Percentiles rank a stretch among this genome's conserved stretches.
Conservation (phyloP, 2,329 filamentous ascomycete species). For the Cytospora leucostoma region DNA sequence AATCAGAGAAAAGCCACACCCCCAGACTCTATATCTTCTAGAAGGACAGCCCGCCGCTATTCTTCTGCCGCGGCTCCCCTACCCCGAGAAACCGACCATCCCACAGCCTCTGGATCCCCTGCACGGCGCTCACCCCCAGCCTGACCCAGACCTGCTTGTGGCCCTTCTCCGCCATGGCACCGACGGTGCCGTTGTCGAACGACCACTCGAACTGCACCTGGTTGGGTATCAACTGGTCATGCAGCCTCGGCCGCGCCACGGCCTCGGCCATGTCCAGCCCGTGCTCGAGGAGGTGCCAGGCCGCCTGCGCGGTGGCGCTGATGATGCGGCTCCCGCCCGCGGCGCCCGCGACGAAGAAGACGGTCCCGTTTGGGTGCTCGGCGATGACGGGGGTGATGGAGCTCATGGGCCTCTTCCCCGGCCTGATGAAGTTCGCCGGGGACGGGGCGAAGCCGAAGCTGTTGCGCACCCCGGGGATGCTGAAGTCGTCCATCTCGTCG, state of each 20-base stretch:
- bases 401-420: conserved; percentile 79
- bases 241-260: conserved; percentile 68
- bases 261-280: conserved; percentile 62
- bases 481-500: conserved; percentile 78
- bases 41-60: conserved; percentile 66
- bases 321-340: conserved; percentile 86
- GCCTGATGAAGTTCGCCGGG: conserved; percentile 77
- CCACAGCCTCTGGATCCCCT: conserved; percentile 65
- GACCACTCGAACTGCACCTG: conserved; percentile 68
- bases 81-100: conserved; percentile 77
- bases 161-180: conserved; percentile 64
- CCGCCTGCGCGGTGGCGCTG: conserved; percentile 76
- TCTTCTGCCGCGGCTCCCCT: conserved; percentile 76
- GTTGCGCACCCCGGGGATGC: conserved; percentile 75
- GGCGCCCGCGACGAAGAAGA: conserved; percentile 74
- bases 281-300: conserved; percentile 73
- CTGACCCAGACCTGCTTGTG: conserved; percentile 76
- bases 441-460: conserved; percentile 84
- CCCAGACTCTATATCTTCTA: conserved; percentile 30
- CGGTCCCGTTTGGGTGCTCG: conserved; percentile 62
- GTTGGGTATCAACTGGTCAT: conserved; percentile 80
- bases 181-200: conserved; percentile 70
- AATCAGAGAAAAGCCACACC: background rate
- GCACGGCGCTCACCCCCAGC: conserved; percentile 67
- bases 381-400: conserved; percentile 82